Percentiles rank a stretch among this genome's conserved stretches.
Conservation (phyloP, 495 filamentous ascomycete species). For the Tirmania nivea region DNA sequence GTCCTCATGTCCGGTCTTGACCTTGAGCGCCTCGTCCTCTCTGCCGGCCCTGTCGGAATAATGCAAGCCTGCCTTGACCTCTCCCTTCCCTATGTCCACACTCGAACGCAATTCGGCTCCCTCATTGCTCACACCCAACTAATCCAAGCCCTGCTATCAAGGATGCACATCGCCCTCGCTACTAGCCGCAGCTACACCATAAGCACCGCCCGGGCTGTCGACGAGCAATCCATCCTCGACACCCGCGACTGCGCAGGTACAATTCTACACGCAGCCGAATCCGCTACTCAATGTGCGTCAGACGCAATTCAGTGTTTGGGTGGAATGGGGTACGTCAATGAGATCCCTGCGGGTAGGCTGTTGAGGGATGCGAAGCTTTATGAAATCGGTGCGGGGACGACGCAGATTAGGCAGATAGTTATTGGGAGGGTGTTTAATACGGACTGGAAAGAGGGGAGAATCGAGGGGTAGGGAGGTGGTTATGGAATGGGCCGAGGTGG, state of each 20-base stretch:
- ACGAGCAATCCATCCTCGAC: slow-evolving; percentile 39
- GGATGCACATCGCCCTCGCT: slow-evolving; percentile 90
- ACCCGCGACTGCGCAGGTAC: slow-evolving; percentile 90
- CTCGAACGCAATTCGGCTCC: slow-evolving; percentile 64
- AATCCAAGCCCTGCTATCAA: slow-evolving; percentile 78
- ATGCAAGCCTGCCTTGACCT: slow-evolving; percentile 88
- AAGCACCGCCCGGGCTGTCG: slow-evolving; percentile 49
- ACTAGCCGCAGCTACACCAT: slow-evolving; percentile 65
- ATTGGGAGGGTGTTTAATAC: slow-evolving; percentile 89
- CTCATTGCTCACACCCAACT: slow-evolving; percentile 89
- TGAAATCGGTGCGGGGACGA: slow-evolving; percentile 93
- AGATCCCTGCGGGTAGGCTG: slow-evolving; percentile 71
- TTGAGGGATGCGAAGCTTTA: slow-evolving; percentile 78
- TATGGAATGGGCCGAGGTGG: too few species aligned
- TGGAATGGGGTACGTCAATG: slow-evolving; percentile 90
- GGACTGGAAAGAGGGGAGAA: slow-evolving; percentile 29
- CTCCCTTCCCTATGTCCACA: slow-evolving; percentile 72
- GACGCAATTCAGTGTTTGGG: slow-evolving; percentile 91
- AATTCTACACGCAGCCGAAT: slow-evolving; percentile 84
- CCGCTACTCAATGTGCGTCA: slow-evolving; percentile 68
- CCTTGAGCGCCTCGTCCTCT: slow-evolving; percentile 79
- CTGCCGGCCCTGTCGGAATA: slow-evolving; percentile 72
- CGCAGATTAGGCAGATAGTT: slow-evolving; percentile 81
- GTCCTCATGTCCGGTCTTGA: slow-evolving; percentile 95
- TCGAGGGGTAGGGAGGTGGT: too few species aligned